Conservation (phyloP, 2,329 filamentous ascomycete genomes). For the Aspergillus viridinutans region DNA sequence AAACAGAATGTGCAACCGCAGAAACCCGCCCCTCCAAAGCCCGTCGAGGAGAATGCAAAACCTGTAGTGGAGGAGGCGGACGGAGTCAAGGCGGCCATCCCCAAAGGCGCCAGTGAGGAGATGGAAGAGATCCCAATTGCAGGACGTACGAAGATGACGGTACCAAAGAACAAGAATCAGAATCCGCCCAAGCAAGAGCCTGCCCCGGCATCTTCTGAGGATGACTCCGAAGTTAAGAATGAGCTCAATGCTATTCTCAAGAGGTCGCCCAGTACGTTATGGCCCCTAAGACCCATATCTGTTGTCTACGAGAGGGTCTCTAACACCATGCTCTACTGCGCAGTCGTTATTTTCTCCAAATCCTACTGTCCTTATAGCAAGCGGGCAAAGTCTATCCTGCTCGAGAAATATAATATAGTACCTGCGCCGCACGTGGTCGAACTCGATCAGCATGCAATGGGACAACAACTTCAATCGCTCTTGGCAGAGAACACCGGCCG, state of each 20-base stretch:
- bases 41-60: constrained; percentile 36
- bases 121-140: constrained; percentile 49
- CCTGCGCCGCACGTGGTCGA: constrained; percentile 86
- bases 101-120: constrained; percentile 37
- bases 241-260: constrained; percentile 78
- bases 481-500: constrained; percentile 72
- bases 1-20: constrained; percentile 60
- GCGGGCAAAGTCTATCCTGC: constrained; percentile 77
- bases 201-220: constrained; percentile 44
- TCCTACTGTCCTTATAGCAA: constrained; percentile 84
- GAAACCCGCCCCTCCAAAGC: constrained; percentile 56
- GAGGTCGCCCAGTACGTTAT: constrained; percentile 68
- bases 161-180: constrained; percentile 33
- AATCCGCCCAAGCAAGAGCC: constrained; percentile 39
- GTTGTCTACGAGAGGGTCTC: neutral
- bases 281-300: neutral
- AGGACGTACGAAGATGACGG: constrained; percentile 51
- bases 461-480: constrained; percentile 65
- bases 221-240: constrained; percentile 51
- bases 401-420: constrained; percentile 77
- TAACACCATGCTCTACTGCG: constrained; percentile 2
- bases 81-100: constrained; percentile 22
- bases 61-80: constrained; percentile 5
- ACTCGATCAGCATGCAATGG: constrained; percentile 76
- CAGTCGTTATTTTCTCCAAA: constrained; percentile 95